These are phyloP conservation scores for Sistotremastrum suecicum DNA, from an alignment of 768 basidiomycete species.

Conservation along the genomic window DNA sequence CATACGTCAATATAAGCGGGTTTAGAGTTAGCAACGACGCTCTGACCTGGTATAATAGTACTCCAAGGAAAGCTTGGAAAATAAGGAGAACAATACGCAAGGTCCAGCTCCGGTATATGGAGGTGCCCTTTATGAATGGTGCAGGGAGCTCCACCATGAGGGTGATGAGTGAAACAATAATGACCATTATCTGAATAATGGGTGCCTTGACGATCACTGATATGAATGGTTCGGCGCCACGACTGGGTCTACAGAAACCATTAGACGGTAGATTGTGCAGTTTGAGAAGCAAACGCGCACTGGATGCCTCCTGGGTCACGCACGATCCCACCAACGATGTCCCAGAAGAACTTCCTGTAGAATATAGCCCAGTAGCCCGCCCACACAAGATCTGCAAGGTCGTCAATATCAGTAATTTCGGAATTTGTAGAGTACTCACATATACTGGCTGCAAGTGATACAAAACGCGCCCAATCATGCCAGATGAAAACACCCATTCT, in stretches of 20 bases:
- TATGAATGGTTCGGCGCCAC: conserved; percentile 48
- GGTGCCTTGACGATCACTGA: conserved; percentile 66
- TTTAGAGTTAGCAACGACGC: background rate
- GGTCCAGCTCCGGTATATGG: conserved; percentile 52
- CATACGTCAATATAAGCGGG: background rate
- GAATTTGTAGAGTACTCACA: conserved; percentile 36
- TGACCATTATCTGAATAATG: conserved; percentile 53
- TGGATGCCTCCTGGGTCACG: conserved; percentile 70
- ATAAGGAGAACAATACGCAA: conserved; percentile 48
- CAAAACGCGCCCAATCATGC: conserved; percentile 61
- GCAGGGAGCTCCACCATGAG: conserved; percentile 63
- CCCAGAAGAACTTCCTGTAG: conserved; percentile 95
- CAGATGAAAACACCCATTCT: conserved; percentile 72
- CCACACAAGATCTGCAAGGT: conserved; percentile 56
- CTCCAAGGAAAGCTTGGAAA: conserved; percentile 44
- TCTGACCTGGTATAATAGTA: conserved; percentile 67
- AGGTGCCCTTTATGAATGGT: conserved; percentile 36
- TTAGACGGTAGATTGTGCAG: background rate
- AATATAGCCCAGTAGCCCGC: conserved; percentile 66
- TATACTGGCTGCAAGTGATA: conserved; percentile 52
- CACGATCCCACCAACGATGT: conserved; percentile 72
- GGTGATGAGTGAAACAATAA: conserved; percentile 44
- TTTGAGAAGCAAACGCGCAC: conserved; percentile 27
- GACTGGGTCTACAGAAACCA: conserved; percentile 34
- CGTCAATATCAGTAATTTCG: conserved; percentile 4